Evolutionary conservation across 2,329 filamentous ascomycete species (phyloP).

Genomic region (Colletotrichum tropicale): DNA sequence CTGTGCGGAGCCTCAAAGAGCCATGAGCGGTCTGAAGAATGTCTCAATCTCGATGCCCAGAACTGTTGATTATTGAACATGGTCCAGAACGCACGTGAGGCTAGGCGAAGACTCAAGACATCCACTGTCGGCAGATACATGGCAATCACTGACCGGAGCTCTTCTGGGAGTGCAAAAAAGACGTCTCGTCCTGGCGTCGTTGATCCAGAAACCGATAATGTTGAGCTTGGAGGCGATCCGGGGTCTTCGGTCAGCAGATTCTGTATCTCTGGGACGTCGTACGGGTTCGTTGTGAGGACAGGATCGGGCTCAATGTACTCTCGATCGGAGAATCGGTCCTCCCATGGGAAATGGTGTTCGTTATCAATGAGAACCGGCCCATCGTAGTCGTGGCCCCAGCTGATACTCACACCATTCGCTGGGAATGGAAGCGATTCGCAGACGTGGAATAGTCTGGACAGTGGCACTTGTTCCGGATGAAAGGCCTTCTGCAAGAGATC

Average conservation of each 20-base stretch:
- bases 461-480: background rate
- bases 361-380: background rate
- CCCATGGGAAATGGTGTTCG: background rate
- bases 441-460: background rate
- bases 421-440: background rate
- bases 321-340: background rate
- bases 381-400: background rate
- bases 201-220: background rate
- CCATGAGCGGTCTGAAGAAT: background rate
- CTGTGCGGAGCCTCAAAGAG: background rate
- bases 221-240: background rate
- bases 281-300: background rate
- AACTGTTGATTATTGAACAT: background rate
- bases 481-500: background rate
- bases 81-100: background rate
- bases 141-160: background rate
- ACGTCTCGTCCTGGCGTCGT: background rate
- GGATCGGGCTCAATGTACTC: background rate
- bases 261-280: background rate
- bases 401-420: background rate
- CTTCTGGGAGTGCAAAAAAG: background rate
- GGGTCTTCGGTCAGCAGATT: background rate
- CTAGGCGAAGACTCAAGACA: background rate
- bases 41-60: background rate
- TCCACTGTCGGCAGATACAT: background rate